These are phyloP conservation scores for Aegilops tauschii DNA, from an alignment of 176 grass and related monocot genomes.

Conservation along the genomic window DNA sequence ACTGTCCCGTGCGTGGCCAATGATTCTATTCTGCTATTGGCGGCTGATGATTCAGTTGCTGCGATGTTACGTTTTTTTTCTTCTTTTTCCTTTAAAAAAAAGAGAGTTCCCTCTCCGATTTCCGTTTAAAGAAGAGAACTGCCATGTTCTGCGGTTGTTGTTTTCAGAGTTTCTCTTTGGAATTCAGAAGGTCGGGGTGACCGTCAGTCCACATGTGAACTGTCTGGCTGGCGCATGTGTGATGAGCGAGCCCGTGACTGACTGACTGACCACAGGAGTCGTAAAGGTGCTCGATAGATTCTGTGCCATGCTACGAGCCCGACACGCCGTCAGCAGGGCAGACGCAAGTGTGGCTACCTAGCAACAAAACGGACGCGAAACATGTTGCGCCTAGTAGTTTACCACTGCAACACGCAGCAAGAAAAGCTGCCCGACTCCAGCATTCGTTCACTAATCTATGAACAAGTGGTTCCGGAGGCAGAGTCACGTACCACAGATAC, in stretches of 20 bases:
- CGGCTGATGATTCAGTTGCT: too few relatives aligned
- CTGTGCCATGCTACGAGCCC: not conserved
- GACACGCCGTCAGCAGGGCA: not conserved
- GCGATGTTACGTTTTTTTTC: too few relatives aligned
- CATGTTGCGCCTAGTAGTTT: slow-evolving; percentile 14
- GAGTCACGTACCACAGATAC: not conserved
- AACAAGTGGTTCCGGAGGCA: not conserved
- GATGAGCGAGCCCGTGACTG: not conserved
- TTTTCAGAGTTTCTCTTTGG: too few relatives aligned
- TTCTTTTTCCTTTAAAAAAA: too few relatives aligned
- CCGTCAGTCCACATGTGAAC: too few relatives aligned
- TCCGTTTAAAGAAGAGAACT: too few relatives aligned
- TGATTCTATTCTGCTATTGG: too few relatives aligned
- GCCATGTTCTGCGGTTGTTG: too few relatives aligned
- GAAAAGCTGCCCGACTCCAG: not conserved
- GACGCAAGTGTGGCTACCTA: not conserved
- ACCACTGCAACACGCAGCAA: not conserved
- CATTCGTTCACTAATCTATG: not conserved
- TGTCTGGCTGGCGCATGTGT: not conserved
- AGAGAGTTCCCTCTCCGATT: too few relatives aligned
- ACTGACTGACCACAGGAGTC: not conserved
- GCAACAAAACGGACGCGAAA: not conserved
- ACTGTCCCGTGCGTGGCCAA: too few relatives aligned
- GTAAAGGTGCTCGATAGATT: not conserved
- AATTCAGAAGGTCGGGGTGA: too few relatives aligned